phyloP scores from a whole-genome alignment of 2,329 filamentous ascomycete genomes.

The Aspergillus jensenii region DNA sequence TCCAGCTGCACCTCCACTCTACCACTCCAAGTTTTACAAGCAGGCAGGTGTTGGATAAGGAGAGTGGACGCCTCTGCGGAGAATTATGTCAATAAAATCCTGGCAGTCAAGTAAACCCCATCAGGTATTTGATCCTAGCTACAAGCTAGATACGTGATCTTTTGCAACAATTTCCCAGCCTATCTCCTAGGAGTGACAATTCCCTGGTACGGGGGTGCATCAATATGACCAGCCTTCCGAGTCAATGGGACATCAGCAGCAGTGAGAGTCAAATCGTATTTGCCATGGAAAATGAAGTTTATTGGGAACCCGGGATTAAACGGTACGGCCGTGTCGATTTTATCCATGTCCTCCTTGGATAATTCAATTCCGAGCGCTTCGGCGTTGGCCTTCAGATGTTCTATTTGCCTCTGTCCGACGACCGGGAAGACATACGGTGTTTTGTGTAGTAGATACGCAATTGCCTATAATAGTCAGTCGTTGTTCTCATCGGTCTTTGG shows the following conservation, averaged over 20 bases:
- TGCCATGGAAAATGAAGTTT: constrained; percentile 3
- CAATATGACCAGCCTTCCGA: constrained; percentile 9
- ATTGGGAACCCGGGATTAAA: constrained; percentile 53
- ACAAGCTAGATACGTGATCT: no score
- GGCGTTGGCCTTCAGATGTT: constrained; percentile 70
- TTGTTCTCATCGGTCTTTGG: constrained; percentile 29
- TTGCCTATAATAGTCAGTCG: constrained; percentile 55
- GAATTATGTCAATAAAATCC: no score
- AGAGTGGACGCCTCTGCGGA: no score
- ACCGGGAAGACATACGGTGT: constrained; percentile 72
- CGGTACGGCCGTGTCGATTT: constrained; percentile 53
- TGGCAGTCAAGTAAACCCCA: no score
- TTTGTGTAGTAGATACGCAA: constrained; percentile 74
- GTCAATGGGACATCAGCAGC: constrained; percentile 10
- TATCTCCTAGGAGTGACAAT: constrained; percentile 2
- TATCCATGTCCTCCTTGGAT: constrained; percentile 57
- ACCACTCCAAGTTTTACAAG: no score
- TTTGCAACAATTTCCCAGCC: background rate
- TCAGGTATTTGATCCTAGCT: no score
- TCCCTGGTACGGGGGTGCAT: constrained; percentile 2
- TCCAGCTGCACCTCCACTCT: no score
- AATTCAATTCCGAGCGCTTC: constrained; percentile 63
- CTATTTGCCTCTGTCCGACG: constrained; percentile 66
- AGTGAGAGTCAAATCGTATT: constrained; percentile 7
- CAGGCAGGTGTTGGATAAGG: no score